Evolutionary conservation across 2,329 filamentous ascomycete species (phyloP).

Genomic region (Aspergillus oerlinghausenensis): DNA sequence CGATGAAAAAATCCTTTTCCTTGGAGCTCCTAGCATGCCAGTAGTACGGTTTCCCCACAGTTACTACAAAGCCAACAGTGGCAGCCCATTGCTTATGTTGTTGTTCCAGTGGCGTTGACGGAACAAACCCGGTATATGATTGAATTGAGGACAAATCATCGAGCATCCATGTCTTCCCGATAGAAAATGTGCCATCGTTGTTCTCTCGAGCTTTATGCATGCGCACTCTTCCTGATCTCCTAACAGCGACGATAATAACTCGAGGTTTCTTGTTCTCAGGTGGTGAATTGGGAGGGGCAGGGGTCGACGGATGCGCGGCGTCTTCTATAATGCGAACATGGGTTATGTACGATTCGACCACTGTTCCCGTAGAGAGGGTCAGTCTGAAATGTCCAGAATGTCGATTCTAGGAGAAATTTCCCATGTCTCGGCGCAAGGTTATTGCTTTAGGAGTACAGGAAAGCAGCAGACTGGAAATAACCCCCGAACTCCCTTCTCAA

Average conservation of each 20-base stretch:
- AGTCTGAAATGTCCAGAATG: neutral
- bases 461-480: neutral
- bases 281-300: conserved; percentile 73
- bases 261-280: conserved; percentile 77
- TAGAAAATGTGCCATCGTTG: conserved; percentile 86
- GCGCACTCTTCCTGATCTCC: conserved; percentile 85
- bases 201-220: conserved; percentile 98
- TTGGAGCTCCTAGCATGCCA: conserved; percentile 92
- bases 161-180: conserved; percentile 96
- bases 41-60: conserved; percentile 89
- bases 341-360: conserved; percentile 93
- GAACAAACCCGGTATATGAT: conserved; percentile 65
- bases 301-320: conserved; percentile 72
- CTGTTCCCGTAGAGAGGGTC: conserved; percentile 36
- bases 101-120: conserved; percentile 55
- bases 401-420: neutral
- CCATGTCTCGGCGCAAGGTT: neutral
- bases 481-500: neutral
- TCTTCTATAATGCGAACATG: conserved; percentile 91
- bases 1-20: conserved; percentile 98
- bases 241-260: conserved; percentile 88
- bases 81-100: conserved; percentile 71
- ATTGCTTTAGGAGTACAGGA: neutral
- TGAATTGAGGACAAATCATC: conserved; percentile 83
- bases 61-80: conserved; percentile 79